phyloP scores from a whole-genome alignment of 2,329 filamentous ascomycete species.

The Fusarium caatingaense region DNA sequence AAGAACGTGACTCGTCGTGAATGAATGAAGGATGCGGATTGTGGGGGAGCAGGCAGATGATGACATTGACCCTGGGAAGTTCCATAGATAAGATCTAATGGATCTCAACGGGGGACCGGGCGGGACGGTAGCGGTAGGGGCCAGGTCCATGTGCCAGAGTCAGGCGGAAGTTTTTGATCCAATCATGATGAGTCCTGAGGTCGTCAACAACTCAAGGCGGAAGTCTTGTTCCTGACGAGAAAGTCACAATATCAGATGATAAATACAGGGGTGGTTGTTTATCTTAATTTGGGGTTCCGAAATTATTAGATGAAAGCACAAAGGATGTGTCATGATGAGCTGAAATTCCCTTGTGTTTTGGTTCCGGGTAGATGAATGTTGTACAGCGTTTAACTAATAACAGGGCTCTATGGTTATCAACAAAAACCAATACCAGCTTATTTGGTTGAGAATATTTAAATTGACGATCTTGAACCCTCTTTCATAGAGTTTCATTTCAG shows the following conservation, averaged over 20 bases:
- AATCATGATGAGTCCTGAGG: conserved; percentile 1
- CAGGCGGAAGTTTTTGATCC: conserved; percentile 29
- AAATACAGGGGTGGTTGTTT: background rate
- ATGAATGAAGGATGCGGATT: conserved; percentile 11
- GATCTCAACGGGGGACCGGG: conserved; percentile 18
- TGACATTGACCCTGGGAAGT: conserved; percentile 10
- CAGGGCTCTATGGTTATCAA: background rate
- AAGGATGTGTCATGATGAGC: conserved; percentile 6
- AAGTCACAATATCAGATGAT: background rate
- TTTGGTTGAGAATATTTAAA: background rate
- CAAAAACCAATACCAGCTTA: too few species aligned
- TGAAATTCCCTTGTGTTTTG: background rate
- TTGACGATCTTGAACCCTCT: background rate
- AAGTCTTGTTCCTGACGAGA: background rate
- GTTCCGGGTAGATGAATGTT: background rate
- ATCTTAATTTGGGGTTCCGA: background rate
- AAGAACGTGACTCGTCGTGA: conserved; percentile 8
- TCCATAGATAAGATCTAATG: conserved; percentile 27
- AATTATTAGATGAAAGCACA: background rate
- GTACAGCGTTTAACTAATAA: background rate
- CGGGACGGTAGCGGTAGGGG: conserved; percentile 15
- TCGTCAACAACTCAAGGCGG: background rate
- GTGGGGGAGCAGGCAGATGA: conserved; percentile 28
- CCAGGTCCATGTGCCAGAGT: conserved; percentile 37
- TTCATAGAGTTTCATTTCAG: background rate